Conservation (phyloP, 1,284 basidiomycete species). For the Xerocomus minutiporus region DNA sequence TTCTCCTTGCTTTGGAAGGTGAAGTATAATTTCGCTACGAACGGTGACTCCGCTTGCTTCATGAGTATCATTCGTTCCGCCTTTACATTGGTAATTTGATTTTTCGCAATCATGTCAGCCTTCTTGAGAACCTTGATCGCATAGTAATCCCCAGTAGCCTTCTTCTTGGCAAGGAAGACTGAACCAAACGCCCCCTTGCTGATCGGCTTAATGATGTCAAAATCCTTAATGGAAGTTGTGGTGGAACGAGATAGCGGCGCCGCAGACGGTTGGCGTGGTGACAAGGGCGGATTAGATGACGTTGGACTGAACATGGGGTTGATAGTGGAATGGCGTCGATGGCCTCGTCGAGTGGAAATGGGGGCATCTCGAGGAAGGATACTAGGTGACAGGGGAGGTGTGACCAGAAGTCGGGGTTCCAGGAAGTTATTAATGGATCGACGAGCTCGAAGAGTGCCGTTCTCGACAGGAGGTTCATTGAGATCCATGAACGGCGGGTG, state of each 20-base stretch:
- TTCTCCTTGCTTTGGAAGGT: conserved; percentile 99
- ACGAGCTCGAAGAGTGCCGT: conserved; percentile 48
- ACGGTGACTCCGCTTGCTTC: conserved; percentile 99
- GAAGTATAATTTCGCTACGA: conserved; percentile 97
- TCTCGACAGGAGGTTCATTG: conserved; percentile 43
- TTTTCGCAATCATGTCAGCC: conserved; percentile 99
- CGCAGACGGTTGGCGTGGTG: conserved; percentile 82
- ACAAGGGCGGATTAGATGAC: conserved; percentile 60
- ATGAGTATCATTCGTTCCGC: conserved; percentile 99
- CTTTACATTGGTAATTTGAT: conserved; percentile 99
- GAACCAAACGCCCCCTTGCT: conserved; percentile 98
- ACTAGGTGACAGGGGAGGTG: conserved; percentile 72
- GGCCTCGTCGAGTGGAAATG: conserved; percentile 46
- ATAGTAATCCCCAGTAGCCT: conserved; percentile 96
- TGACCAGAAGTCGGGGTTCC: conserved; percentile 62
- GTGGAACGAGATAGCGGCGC: conserved; percentile 76
- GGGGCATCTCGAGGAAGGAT: conserved; percentile 54
- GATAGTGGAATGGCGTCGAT: conserved; percentile 70
- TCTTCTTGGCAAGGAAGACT: conserved; percentile 98
- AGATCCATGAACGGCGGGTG: conserved; percentile 58
- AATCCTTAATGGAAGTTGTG: conserved; percentile 95
- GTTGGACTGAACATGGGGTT: conserved; percentile 60
- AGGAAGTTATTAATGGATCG: conserved; percentile 63
- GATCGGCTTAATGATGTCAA: conserved; percentile 99
- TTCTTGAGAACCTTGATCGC: conserved; percentile 99